These are phyloP conservation scores for Suhomyces kunorum DNA, from an alignment of 1,139 yeast genomes.

Conservation along the genomic window DNA sequence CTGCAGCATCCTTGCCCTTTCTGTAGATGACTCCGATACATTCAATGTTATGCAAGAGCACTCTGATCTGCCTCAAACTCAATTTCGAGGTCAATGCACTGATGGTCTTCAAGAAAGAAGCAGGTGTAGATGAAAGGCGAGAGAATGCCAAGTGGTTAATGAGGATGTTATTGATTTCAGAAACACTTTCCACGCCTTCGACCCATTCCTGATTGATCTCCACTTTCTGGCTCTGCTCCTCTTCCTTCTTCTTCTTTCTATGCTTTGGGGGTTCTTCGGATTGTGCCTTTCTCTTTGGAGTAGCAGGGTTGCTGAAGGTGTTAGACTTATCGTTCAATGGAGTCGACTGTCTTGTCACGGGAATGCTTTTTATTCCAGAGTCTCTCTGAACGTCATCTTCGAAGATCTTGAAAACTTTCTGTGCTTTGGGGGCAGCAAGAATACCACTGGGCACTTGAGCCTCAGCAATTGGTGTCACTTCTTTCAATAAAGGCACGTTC, in stretches of 20 bases:
- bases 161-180: slow-evolving; percentile 62
- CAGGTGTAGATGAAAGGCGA: slow-evolving; percentile 81
- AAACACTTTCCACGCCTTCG: slow-evolving; percentile 39
- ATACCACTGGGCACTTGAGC: neutral
- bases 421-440: slow-evolving; percentile 22
- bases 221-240: slow-evolving; percentile 19
- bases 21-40: slow-evolving; percentile 86
- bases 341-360: slow-evolving; percentile 19
- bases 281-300: slow-evolving; percentile 28
- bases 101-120: slow-evolving; percentile 64
- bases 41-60: slow-evolving; percentile 46
- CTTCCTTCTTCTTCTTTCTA: slow-evolving; percentile 16
- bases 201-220: slow-evolving; percentile 31
- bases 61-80: slow-evolving; percentile 50
- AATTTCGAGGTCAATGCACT: slow-evolving; percentile 49
- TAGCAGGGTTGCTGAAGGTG: slow-evolving; percentile 19
- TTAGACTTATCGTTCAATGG: slow-evolving; percentile 32
- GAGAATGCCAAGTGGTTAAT: slow-evolving; percentile 90
- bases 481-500: no score
- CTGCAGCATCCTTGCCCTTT: slow-evolving; percentile 94
- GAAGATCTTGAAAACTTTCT: slow-evolving; percentile 17
- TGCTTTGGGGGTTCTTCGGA: slow-evolving; percentile 33
- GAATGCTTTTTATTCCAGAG: slow-evolving; percentile 3
- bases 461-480: neutral
- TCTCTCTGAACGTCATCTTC: slow-evolving; percentile 15